Conservation (phyloP, 768 basidiomycete species). For the Serendipita vermifera region DNA sequence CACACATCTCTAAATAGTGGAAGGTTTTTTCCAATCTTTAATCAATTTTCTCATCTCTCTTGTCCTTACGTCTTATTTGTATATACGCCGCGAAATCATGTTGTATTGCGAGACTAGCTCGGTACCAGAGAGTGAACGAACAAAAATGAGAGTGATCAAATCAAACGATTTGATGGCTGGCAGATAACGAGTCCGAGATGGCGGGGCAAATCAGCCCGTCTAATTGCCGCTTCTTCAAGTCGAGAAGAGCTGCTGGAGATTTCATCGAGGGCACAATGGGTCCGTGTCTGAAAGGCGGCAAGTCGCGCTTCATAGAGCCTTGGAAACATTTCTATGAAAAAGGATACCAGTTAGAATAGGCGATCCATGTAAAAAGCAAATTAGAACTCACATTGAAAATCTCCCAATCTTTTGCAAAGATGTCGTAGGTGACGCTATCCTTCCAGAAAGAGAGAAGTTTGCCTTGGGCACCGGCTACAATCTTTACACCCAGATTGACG, state of each 20-base stretch:
- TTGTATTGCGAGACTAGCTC: no score
- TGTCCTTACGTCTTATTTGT: no score
- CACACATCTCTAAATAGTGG: background rate
- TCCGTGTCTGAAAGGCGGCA: background rate
- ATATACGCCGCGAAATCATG: no score
- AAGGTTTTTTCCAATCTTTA: no score
- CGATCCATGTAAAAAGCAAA: background rate
- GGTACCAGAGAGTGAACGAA: no score
- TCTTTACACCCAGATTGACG: conserved; percentile 1
- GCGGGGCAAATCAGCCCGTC: conserved; percentile 5
- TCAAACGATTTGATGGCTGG: conserved; percentile 6
- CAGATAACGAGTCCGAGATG: background rate
- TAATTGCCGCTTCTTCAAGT: background rate
- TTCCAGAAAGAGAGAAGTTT: conserved; percentile 1
- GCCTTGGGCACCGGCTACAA: conserved; percentile 4
- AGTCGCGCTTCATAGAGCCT: background rate
- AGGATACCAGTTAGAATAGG: no score
- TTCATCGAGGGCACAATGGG: background rate
- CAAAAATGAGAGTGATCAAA: no score
- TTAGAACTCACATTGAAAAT: conserved; percentile 4
- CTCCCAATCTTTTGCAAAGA: conserved; percentile 3
- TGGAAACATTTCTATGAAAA: conserved; percentile 6
- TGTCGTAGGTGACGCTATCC: background rate
- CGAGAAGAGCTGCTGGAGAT: background rate
- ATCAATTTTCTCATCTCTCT: no score